These are phyloP conservation scores for Wickerhamomyces ciferrii DNA, from an alignment of 805 yeast genomes.

Conservation along the genomic window DNA sequence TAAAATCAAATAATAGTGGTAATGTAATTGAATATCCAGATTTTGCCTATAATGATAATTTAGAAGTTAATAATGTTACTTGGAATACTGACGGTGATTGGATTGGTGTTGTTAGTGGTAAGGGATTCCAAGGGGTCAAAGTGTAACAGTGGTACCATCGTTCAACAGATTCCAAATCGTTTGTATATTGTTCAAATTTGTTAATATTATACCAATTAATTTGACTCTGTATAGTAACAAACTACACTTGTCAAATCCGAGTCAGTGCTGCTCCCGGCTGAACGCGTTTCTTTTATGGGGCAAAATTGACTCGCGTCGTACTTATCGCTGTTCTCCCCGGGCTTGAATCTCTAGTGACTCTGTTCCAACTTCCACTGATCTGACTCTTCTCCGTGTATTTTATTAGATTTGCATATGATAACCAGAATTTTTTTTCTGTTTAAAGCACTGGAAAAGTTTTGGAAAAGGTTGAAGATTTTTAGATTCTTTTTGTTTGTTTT, in stretches of 20 bases:
- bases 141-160: slow-evolving; percentile 1
- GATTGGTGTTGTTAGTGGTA: slow-evolving; percentile 57
- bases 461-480: neutral
- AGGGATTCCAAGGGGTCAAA: slow-evolving; percentile 29
- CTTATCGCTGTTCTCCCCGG: too few relatives aligned
- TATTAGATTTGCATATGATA: neutral
- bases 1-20: neutral
- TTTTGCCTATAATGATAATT: slow-evolving; percentile 52
- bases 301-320: neutral
- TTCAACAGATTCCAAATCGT: too few relatives aligned
- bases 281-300: neutral
- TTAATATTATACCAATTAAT: too few relatives aligned
- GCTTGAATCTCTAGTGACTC: too few relatives aligned
- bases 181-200: too few relatives aligned
- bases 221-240: neutral
- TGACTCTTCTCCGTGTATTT: neutral
- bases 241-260: too few relatives aligned
- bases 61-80: slow-evolving; percentile 72
- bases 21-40: slow-evolving; percentile 21
- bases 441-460: too few relatives aligned
- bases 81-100: slow-evolving; percentile 76
- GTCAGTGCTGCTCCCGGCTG: neutral
- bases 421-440: too few relatives aligned
- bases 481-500: too few relatives aligned
- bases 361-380: neutral